Percentiles rank a stretch among this genome's conserved stretches.
phyloP scores from a whole-genome alignment of 345 rosid genomes.

The Eucalyptus microcorys region DNA sequence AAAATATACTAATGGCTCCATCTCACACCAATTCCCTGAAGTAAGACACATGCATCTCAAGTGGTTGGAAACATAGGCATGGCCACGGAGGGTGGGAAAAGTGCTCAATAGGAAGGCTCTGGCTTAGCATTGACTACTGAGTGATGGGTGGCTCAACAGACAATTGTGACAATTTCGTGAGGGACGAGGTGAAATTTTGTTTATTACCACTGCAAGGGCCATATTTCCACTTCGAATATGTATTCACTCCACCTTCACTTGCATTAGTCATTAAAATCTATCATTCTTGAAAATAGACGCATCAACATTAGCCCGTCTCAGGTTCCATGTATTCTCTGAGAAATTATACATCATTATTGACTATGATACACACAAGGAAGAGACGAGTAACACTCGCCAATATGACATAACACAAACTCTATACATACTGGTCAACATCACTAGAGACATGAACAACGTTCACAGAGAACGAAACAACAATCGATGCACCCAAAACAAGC shows the following conservation, averaged over 20 bases:
- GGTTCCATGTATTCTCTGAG: background rate
- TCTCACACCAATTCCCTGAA: background rate
- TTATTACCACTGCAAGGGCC: background rate
- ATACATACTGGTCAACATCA: background rate
- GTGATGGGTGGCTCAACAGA: background rate
- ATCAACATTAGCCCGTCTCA: background rate
- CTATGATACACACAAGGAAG: background rate
- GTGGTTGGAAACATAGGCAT: background rate
- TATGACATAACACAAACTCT: background rate
- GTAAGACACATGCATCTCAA: background rate
- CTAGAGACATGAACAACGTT: background rate
- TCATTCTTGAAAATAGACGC: background rate
- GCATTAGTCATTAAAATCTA: background rate
- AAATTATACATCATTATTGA: background rate
- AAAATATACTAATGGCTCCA: background rate
- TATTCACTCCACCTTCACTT: background rate
- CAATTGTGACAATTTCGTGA: background rate
- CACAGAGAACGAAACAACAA: constrained; percentile 33
- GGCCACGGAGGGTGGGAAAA: background rate
- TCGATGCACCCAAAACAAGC: constrained; percentile 62
- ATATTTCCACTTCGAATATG: background rate
- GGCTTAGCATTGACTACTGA: background rate
- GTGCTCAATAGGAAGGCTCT: background rate
- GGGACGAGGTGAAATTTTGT: background rate
- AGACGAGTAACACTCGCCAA: background rate